Evolutionary conservation across 805 yeast genomes (phyloP).

Genomic region (Kodamaea kaohsiungensis): DNA sequence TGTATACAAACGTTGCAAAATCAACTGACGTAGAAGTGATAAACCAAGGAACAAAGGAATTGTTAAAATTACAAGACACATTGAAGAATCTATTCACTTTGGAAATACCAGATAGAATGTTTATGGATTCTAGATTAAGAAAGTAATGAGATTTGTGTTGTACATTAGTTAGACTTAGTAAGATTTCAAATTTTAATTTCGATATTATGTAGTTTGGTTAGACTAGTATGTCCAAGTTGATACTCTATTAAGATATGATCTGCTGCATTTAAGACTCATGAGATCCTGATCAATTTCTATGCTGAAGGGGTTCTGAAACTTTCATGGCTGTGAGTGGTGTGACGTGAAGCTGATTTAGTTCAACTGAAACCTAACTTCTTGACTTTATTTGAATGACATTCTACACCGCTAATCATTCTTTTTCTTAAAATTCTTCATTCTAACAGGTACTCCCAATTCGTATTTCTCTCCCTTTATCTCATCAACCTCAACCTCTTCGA

Average conservation of each 20-base stretch:
- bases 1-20: slow-evolving; percentile 67
- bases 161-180: too few relatives aligned
- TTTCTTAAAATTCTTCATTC: neutral
- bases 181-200: too few relatives aligned
- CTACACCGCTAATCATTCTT: neutral
- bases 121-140: slow-evolving; percentile 73
- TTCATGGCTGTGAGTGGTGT: too few relatives aligned
- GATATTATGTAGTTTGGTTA: too few relatives aligned
- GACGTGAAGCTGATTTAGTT: too few relatives aligned
- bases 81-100: slow-evolving; percentile 68
- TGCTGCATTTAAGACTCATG: too few relatives aligned
- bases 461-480: slow-evolving; percentile 14
- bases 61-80: slow-evolving; percentile 63
- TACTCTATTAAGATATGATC: too few relatives aligned
- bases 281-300: too few relatives aligned
- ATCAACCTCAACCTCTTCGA: slow-evolving; percentile 8
- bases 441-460: neutral
- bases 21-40: slow-evolving; percentile 76
- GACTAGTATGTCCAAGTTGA: too few relatives aligned
- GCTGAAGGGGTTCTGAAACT: too few relatives aligned
- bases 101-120: slow-evolving; percentile 72
- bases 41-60: slow-evolving; percentile 61
- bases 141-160: slow-evolving; percentile 2
- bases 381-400: too few relatives aligned
- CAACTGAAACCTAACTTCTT: too few relatives aligned